Evolutionary conservation across 1,284 basidiomycete genomes (phyloP).

Genomic region (Rhizopogon parksii): DNA sequence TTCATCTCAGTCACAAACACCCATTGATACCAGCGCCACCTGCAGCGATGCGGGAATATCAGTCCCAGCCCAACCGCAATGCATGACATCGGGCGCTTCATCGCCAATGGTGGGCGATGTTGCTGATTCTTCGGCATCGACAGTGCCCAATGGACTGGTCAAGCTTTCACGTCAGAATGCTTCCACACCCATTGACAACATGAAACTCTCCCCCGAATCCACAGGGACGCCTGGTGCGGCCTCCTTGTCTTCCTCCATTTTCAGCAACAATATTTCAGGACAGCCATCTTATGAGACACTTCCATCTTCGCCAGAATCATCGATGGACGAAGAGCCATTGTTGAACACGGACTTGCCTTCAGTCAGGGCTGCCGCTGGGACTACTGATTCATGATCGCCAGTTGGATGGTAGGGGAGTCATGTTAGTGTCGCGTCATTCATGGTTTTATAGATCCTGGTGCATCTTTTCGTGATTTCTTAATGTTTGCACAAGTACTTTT

Average conservation of each 20-base stretch:
- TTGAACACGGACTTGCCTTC: conserved; percentile 14
- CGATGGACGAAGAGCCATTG: conserved; percentile 30
- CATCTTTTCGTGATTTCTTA: neutral
- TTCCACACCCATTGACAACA: neutral
- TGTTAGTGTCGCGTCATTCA: neutral
- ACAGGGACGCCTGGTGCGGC: conserved; percentile 17
- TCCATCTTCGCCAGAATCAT: conserved; percentile 32
- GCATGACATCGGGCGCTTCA: conserved; percentile 15
- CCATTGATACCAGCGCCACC: conserved; percentile 22
- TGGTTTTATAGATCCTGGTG: conserved; percentile 1
- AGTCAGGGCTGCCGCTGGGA: neutral
- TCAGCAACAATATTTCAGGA: conserved; percentile 20
- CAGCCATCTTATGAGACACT: conserved; percentile 30
- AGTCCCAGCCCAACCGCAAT: conserved; percentile 11
- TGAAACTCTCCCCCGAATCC: conserved; percentile 6
- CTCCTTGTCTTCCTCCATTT: conserved; percentile 25
- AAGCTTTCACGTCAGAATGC: conserved; percentile 1
- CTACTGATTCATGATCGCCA: neutral
- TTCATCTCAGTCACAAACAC: conserved; percentile 22
- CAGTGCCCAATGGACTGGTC: neutral
- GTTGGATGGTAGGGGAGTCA: neutral
- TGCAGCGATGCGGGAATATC: conserved; percentile 22
- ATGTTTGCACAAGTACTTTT: neutral
- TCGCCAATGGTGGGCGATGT: conserved; percentile 6
- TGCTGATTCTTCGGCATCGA: neutral